A percentile compares a stretch with the other conserved stretches of the same genome.
Conservation (phyloP, 495 filamentous ascomycete species). For the Xylaria grammica region DNA sequence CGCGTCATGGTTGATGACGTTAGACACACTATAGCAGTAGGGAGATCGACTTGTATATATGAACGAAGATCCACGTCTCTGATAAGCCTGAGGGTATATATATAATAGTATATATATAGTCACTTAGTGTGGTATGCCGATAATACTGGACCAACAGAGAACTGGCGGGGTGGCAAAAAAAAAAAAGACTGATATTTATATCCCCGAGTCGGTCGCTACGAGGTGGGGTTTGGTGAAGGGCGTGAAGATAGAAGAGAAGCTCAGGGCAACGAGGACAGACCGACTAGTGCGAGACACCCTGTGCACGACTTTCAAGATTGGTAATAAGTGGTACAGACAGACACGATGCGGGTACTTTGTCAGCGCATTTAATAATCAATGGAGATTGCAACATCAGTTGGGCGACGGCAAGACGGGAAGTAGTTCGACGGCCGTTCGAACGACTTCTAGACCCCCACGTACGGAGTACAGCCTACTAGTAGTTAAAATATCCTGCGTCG, state of each 20-base stretch:
- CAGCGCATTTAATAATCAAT: slow-evolving; percentile 21
- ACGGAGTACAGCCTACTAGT: not conserved
- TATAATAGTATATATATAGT: not conserved
- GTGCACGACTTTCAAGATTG: slow-evolving; percentile 3
- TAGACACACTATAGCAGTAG: not conserved
- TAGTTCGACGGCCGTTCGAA: not conserved
- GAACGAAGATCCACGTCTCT: not conserved
- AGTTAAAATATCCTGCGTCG: not conserved
- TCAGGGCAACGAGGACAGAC: slow-evolving; percentile 5
- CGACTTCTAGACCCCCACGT: slow-evolving; percentile 9
- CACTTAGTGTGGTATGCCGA: not conserved
- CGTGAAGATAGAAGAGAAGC: not conserved
- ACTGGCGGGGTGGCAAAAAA: not conserved
- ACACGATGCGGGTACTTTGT: slow-evolving; percentile 18
- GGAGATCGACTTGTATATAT: not conserved
- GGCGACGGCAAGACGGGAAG: not conserved
- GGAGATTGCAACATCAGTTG: slow-evolving; percentile 24
- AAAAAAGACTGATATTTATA: slow-evolving; percentile 20
- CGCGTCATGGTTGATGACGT: slow-evolving; percentile 61
- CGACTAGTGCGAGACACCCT: not conserved
- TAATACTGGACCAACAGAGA: not conserved
- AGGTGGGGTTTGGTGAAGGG: slow-evolving; percentile 17
- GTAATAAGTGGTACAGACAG: slow-evolving; percentile 14
- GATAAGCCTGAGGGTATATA: not conserved
- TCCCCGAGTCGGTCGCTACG: slow-evolving; percentile 4